Percentiles rank a stretch among this genome's conserved stretches.
These are phyloP conservation scores for Phlebopus sp. DNA, from an alignment of 1,284 basidiomycete species.

Conservation along the genomic window DNA sequence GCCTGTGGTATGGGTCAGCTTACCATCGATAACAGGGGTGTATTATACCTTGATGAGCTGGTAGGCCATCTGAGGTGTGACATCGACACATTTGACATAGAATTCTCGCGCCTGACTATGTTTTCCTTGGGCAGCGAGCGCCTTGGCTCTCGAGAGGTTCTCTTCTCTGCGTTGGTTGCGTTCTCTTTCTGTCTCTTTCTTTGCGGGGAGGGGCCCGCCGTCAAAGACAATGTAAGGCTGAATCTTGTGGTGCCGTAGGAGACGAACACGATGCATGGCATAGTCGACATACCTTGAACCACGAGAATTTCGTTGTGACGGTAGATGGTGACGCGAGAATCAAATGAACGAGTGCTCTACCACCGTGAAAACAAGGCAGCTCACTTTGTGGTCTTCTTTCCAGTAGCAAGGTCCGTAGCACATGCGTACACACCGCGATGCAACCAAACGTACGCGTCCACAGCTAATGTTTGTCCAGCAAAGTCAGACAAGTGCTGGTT, in stretches of 20 bases:
- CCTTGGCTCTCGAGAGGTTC: slow-evolving; percentile 67
- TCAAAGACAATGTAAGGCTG: slow-evolving; percentile 95
- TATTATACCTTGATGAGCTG: slow-evolving; percentile 88
- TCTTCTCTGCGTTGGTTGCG: slow-evolving; percentile 72
- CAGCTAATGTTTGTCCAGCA: slow-evolving; percentile 75
- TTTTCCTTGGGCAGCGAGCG: slow-evolving; percentile 75
- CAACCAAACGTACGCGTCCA: slow-evolving; percentile 97
- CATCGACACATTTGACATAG: slow-evolving; percentile 91
- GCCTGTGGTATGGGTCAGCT: slow-evolving; percentile 50
- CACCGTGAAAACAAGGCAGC: slow-evolving; percentile 25
- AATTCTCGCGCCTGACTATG: slow-evolving; percentile 79
- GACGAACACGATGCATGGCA: slow-evolving; percentile 88
- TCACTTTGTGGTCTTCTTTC: slow-evolving; percentile 79
- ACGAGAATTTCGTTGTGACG: not conserved
- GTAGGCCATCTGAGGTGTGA: slow-evolving; percentile 96
- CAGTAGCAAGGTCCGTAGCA: slow-evolving; percentile 87
- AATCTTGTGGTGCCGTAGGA: slow-evolving; percentile 83
- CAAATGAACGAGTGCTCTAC: not conserved
- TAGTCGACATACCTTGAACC: slow-evolving; percentile 86
- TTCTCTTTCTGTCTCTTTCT: slow-evolving; percentile 85
- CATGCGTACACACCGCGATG: slow-evolving; percentile 93
- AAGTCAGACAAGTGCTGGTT: slow-evolving; percentile 79
- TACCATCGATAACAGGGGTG: not conserved
- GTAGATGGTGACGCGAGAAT: not conserved
- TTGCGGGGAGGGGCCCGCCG: slow-evolving; percentile 92